Evolutionary conservation across 2,329 filamentous ascomycete species (phyloP), one percentile per base, ranked within the genome.

Genomic region (Xylaria sp.): DNA sequence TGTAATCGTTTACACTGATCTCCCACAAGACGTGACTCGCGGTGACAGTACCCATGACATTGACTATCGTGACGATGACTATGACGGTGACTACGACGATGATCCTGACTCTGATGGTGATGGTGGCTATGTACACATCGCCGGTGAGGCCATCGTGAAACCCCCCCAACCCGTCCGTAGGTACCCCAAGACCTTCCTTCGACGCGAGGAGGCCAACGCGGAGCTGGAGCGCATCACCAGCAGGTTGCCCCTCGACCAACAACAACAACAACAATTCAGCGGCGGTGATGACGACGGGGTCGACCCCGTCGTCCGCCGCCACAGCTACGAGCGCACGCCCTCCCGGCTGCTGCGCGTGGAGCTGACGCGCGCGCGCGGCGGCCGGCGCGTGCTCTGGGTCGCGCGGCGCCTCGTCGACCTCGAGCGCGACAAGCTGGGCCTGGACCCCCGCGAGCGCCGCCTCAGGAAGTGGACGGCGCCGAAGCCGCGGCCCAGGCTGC

Each of bases 301-400:
- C 39, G 48, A 56, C 3, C 45, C 40, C 6, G 54, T 61, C n/a
- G 48, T 55, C 1, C 57, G 59, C 34, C 54, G 54, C 4, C 18
- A 48, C 4, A 56, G 50, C 1, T 50, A 59, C 2, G 49, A 53
- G 34, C 43, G 55, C 18, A 42, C 44, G 2, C 51, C 56, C 0
- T 45, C 49, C 6, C 52, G 48, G 20, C 42, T 65, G 1, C 60
- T 65, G 1, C 57, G 47, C 18, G 62, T 62, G 4, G 56, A 63
- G 24, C 37, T 63, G 20, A 50, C 47, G n/a, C 39, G 57, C 2
- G 42, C 16, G 6, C 52, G 56, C 22, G 61, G 61, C n/a, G 49
- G 60, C 26, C 52, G 56, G 11, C 38, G 50, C 17, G 40, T 60
- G 17, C 16, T 52, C n/a, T 66, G 64, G 64, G 63, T 66, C 5